Base-by-base conservation (phyloP, 371 early-diverging fungal species). In the Mucor lusitanicus region DNA sequence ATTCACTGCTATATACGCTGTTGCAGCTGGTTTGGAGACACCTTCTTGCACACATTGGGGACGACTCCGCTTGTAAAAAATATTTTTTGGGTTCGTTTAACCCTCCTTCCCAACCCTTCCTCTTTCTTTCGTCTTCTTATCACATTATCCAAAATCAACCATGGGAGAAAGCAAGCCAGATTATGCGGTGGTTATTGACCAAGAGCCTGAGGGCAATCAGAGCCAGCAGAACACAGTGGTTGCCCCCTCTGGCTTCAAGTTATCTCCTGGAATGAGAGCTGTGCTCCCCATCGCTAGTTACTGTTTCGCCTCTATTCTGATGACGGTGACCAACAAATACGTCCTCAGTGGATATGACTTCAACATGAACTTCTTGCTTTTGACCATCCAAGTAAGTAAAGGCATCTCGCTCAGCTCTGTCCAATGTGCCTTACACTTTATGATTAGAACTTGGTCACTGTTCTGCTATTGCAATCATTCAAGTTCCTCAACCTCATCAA, bases 291-390 rank as follows among this genome's bases (percentile, higher is more conserved):
- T 96, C 70, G 40, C 89, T 40, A 86, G 90, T 61, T 98, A 98
- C 77, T 97, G 97, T 83, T 74, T 82, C 54, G 89, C 97, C 27
- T 94, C 95, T 61, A 97, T 97, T 65, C 79, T 94, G 64, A 97
- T 98, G 97, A 98, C 99, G 5, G 90, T 97, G 44, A 94, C 95
- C 64, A 98, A 98, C 87, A 98, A 97, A 82, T 87, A 91, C 66
- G 96, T 97, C n/a, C 89, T 98, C 46, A 94, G 95, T 48, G 87
- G 87, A 88, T 97, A 98, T 75, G 86, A 91, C 64, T 95, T 95
- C 76, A 86, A 92, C 63, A 91, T 97, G 92, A 91, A 92, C 67
- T 97, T 97, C 78, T 77, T 98, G 25, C 83, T 98, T 63, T 88
- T 97, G 25, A 88, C 92, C 4, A 79, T 95, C 50, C 97, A 84